Percentiles rank a stretch among this genome's conserved stretches.
Evolutionary conservation across 192 early-diverging fungal genomes (phyloP).

Genomic region (Radiomyces spectabilis): DNA sequence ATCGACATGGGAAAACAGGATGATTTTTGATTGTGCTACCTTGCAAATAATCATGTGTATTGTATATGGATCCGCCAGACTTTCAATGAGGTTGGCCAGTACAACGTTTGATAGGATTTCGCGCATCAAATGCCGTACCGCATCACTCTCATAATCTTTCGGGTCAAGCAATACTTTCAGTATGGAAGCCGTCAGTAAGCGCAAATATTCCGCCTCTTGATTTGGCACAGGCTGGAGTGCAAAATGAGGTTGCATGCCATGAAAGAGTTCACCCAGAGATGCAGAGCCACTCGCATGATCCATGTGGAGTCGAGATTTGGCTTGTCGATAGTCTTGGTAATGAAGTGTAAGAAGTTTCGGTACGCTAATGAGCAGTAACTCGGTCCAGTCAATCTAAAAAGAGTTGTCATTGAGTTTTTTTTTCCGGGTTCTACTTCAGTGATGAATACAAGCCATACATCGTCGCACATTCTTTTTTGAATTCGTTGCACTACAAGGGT

Average conservation of each 20-base stretch:
- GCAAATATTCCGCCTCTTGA: slow-evolving; percentile 37
- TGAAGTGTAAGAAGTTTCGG: slow-evolving; percentile 39
- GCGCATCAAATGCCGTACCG: slow-evolving; percentile 35
- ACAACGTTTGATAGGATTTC: slow-evolving; percentile 40
- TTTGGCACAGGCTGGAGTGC: slow-evolving; percentile 28
- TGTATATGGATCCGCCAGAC: slow-evolving; percentile 41
- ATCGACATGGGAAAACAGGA: not conserved
- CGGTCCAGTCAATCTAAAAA: slow-evolving; percentile 40
- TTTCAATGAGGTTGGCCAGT: slow-evolving; percentile 30
- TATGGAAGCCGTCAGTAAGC: slow-evolving; percentile 34
- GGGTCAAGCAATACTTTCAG: slow-evolving; percentile 25
- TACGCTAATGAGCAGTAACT: slow-evolving; percentile 30
- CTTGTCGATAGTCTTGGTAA: slow-evolving; percentile 39
- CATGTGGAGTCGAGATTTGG: slow-evolving; percentile 24
- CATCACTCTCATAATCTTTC: slow-evolving; percentile 34
- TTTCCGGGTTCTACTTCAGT: too few relatives aligned
- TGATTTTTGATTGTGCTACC: slow-evolving; percentile 15
- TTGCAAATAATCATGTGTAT: slow-evolving; percentile 44
- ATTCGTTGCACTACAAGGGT: slow-evolving; percentile 29
- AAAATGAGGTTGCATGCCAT: slow-evolving; percentile 48
- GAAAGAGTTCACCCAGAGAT: slow-evolving; percentile 28
- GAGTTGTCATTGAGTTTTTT: too few relatives aligned
- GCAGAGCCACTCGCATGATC: slow-evolving; percentile 35
- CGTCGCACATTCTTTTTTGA: slow-evolving; percentile 24
- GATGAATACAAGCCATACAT: slow-evolving; percentile 20